Percentiles rank a stretch among this genome's conserved stretches.
phyloP scores from a whole-genome alignment of 495 filamentous ascomycete species.

The Annulohypoxylon stygium region DNA sequence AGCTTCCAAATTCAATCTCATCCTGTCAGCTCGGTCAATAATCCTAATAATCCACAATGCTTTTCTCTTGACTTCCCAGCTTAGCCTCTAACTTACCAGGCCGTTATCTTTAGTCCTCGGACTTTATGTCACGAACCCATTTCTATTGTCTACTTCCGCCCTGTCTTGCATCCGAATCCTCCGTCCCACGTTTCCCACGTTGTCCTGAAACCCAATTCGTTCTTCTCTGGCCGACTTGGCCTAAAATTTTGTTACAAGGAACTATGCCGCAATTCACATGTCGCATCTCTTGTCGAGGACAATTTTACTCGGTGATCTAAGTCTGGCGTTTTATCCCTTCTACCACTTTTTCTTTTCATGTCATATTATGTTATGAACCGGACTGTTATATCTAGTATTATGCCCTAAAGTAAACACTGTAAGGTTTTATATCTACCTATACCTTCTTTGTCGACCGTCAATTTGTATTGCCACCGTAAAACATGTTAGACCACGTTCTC shows the following conservation, averaged over 20 bases:
- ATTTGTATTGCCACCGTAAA: slow-evolving; percentile 28
- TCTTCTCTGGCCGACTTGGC: slow-evolving; percentile 18
- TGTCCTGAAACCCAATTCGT: slow-evolving; percentile 17
- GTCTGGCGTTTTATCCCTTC: slow-evolving; percentile 6
- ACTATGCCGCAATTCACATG: slow-evolving; percentile 40
- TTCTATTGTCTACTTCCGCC: slow-evolving; percentile 37
- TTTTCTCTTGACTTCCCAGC: slow-evolving; percentile 12
- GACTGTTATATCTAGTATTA: slow-evolving; percentile 7
- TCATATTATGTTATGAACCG: background rate
- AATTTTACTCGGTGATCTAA: slow-evolving; percentile 8
- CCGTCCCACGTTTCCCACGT: slow-evolving; percentile 25
- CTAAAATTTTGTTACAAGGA: slow-evolving; percentile 1
- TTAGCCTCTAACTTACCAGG: slow-evolving; percentile 12
- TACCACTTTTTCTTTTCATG: background rate
- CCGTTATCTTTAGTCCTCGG: slow-evolving; percentile 36
- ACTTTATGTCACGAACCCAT: slow-evolving; percentile 32
- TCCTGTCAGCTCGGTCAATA: slow-evolving; percentile 40
- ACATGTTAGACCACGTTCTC: slow-evolving; percentile 84
- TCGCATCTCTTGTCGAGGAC: slow-evolving; percentile 11
- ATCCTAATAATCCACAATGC: slow-evolving; percentile 36
- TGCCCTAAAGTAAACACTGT: slow-evolving; percentile 4
- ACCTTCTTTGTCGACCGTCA: slow-evolving; percentile 39
- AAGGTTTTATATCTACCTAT: background rate
- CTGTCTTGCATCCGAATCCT: slow-evolving; percentile 31
- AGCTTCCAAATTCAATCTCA: slow-evolving; percentile 35